Percentiles rank a stretch among this genome's conserved stretches.
These are phyloP conservation scores for Polyplosphaeria fusca DNA, from an alignment of 495 filamentous ascomycete genomes.

Conservation along the genomic window DNA sequence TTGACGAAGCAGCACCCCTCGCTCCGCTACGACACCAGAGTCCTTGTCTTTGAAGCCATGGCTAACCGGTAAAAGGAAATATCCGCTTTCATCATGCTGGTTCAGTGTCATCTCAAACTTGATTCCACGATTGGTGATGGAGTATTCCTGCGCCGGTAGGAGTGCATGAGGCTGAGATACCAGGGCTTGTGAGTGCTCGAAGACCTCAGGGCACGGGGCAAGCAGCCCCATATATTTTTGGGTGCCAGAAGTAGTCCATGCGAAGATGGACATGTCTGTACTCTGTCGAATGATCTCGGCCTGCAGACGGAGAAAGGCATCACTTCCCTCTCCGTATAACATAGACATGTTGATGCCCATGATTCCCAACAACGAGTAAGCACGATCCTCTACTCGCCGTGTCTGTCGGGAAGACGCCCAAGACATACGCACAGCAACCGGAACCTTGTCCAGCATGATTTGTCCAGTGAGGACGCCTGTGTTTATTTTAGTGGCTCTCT, in stretches of 20 bases:
- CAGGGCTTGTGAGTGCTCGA: not conserved
- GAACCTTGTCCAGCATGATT: not conserved
- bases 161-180: not conserved
- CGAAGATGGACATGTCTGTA: constrained; percentile 8
- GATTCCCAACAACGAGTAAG: constrained; percentile 16
- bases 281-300: constrained; percentile 7
- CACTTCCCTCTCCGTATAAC: constrained; percentile 16
- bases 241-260: not conserved
- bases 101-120: not conserved
- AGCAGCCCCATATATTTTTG: not conserved
- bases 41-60: not conserved
- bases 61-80: not conserved
- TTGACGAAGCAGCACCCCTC: not conserved
- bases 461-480: not conserved
- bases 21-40: not conserved
- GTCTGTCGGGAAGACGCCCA: constrained; percentile 24
- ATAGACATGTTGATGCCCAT: constrained; percentile 19
- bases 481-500: not conserved
- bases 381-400: constrained; percentile 10
- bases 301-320: constrained; percentile 16
- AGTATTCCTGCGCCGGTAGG: not conserved
- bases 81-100: not conserved
- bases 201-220: not conserved
- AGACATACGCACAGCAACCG: constrained; percentile 9
- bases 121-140: not conserved